Evolutionary conservation across 495 filamentous ascomycete genomes (phyloP), one percentile per base, ranked within the genome.

Genomic region (Cryomyces minteri): DNA sequence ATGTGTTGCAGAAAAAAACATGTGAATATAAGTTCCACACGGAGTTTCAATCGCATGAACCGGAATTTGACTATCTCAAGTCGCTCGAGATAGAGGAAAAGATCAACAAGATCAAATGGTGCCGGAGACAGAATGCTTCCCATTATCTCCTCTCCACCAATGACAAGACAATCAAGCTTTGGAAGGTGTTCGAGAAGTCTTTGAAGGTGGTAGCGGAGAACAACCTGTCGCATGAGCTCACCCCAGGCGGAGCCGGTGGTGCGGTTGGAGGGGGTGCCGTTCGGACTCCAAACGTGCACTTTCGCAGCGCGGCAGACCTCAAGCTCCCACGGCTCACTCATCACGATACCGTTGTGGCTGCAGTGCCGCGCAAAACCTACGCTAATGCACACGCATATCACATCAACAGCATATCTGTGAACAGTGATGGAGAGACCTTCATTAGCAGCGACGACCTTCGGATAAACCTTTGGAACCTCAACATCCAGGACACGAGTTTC

Each of bases 61-160:
- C 90, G 18, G 90, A 98, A 62, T 98, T 98, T 63, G 90, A 98
- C 60, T 98, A 98, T 62, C 76, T 98, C 46, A 98, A 98, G 67
- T 98, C 90, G 18, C 72, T 98, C 48, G 90, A 98, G 67, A 98
- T 98, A 54, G 90, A 98, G 73, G 90, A 98, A 67, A 98, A 98
- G 70, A 98, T 98, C 73, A 98, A 98, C 73, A 98, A 98, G 71
- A 98, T 98, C 65, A 98, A 96, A 68, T 98, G 90, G 90, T 98
- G 90, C 63, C 78, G 83, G 55, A 77, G 90, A 64, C 87, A 94
- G 62, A 98, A 98, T 71, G 82, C 90, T 49, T 94, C 90, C 33
- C 90, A 98, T 66, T 98, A 94, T 63, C 79, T 98, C 29, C 79
- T 98, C 39, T 96, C 90, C 8, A 98, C 90, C 45, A 98, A 98